Evolutionary conservation across 768 basidiomycete species (phyloP), one percentile per base, ranked within the genome.

Genomic region (Leccinum aurantiacum): DNA sequence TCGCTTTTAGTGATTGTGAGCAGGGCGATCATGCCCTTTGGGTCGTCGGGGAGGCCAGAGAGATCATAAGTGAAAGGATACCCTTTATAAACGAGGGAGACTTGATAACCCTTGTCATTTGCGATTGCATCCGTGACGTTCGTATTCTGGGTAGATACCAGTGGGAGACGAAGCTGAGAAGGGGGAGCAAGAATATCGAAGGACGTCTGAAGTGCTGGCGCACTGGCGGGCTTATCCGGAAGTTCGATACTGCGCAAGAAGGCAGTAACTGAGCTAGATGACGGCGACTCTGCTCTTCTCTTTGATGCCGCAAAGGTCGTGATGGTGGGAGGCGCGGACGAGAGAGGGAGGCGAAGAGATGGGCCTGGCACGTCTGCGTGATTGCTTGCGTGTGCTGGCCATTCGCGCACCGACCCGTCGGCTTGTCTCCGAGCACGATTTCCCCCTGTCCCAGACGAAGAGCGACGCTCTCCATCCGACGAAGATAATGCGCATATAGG

Each of bases 31-130:
- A 64, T 64, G 38, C 68, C 64, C 37, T 63, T 58, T 50, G 72
- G 74, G 35, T 73, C 72, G 54, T 73, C 68, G 44, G 73, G 68
- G 54, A 73, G 72, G 11, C 60, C 38, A 29, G 66, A 58, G 41
- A 73, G 65, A 59, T 71, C 68, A 63, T 70, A 72, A 50, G 27
- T 64, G 55, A 73, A 65, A 38, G 74, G 57, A 41, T 73, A 61
- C 24, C 72, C 72, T 51, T 66, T 71, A 52, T 71, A 64, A 4
- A 56, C 57, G 29, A 73, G 72, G 58, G 50, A 62, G 54, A 75
- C 52, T 57, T 67, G 69, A 46, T 63, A 31, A 27, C 54, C 60
- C 17, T 55, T 51, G 8, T 58, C 54, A 37, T 59, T 56, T 22
- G 60, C 14, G 38, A 57, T 54, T 41, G 56, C 15, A 10, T 10